phyloP scores from a whole-genome alignment of 2,329 filamentous ascomycete species.

The Talaromyces sp. region DNA sequence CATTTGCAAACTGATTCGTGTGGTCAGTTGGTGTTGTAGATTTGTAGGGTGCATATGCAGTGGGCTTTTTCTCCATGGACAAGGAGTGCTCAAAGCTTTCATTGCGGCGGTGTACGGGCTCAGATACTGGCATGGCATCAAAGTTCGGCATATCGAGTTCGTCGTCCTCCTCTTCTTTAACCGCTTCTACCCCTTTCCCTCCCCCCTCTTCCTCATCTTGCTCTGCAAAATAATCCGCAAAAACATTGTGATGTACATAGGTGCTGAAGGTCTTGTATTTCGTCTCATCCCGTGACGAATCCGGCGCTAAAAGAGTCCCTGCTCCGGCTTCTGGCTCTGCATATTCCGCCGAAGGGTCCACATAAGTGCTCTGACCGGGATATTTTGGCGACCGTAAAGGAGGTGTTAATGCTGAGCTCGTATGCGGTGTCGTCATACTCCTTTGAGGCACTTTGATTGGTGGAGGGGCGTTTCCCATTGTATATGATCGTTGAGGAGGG shows the following conservation, averaged over 20 bases:
- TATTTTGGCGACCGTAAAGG: constrained; percentile 25
- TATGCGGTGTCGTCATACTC: constrained; percentile 36
- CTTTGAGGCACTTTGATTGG: constrained; percentile 28
- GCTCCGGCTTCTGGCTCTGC: constrained; percentile 14
- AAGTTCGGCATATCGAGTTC: constrained; percentile 62
- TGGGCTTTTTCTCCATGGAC: background rate
- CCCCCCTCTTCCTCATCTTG: constrained; percentile 38
- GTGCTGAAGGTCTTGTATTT: constrained; percentile 17
- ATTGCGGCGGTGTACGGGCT: constrained; percentile 12
- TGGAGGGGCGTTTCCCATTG: constrained; percentile 23
- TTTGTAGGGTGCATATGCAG: constrained; percentile 35
- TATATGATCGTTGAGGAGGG: constrained; percentile 24
- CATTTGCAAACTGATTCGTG: constrained; percentile 42
- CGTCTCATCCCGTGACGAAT: constrained; percentile 7
- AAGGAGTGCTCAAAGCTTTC: constrained; percentile 14
- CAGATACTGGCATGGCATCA: constrained; percentile 45
- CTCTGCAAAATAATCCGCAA: constrained; percentile 51
- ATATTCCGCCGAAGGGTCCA: constrained; percentile 22
- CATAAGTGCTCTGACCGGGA: constrained; percentile 32
- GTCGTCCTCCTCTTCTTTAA: constrained; percentile 26
- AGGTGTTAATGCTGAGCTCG: constrained; percentile 14
- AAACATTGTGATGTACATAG: constrained; percentile 35
- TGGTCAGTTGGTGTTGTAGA: constrained; percentile 37
- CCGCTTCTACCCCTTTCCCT: constrained; percentile 45
- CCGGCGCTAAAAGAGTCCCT: constrained; percentile 8